Evolutionary conservation across 371 early-diverging fungal species (phyloP), one percentile per base, ranked within the genome.

Genomic region (Saksenaea vasiformis): DNA sequence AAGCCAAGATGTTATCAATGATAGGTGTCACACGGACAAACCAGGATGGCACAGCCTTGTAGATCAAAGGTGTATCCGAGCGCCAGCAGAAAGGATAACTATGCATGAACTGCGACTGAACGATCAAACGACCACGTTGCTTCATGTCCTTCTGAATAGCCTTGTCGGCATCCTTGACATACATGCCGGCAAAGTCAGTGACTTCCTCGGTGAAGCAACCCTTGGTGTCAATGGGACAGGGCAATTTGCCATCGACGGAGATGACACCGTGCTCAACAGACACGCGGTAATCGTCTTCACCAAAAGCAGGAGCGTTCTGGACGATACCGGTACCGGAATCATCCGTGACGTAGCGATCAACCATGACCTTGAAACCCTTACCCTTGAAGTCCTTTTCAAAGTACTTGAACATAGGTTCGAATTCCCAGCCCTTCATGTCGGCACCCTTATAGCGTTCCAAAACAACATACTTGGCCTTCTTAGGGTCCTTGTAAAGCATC

Each of bases 251-350:
- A 74, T 96, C 98, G 14, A 86, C 85, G 9, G 86, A 78, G 57
- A 99, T 91, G 56, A 99, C 87, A 22, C 90, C 90, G 70, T 97
- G 71, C 27, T 73, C 87, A 22, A 95, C 66, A 84, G 97, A 98
- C 27, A 96, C 95, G 62, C 99, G 95, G 87, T 95, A 95, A 92
- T 99, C 99, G 86, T 99, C 99, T 79, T 99, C 99, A 86, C 99
- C 99, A 88, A 99, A 99, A 17, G 94, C 99, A 36, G 99, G 99
- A 15, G 99, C 97, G 70, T 93, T 93, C 83, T 99, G 99, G 17
- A 99, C 99, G 76, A 99, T 93, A 71, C 99, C 99, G 17, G 99
- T 99, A 87, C 99, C 99, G 66, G 90, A 91, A 61, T 91, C 91
- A 65, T 96, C 95, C 34, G 96, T 94, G 53, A 99, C 99, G 76